These are phyloP conservation scores for Gnaphalium uliginosum DNA, from an alignment of 129 eudicot genomes.

Conservation along the genomic window DNA sequence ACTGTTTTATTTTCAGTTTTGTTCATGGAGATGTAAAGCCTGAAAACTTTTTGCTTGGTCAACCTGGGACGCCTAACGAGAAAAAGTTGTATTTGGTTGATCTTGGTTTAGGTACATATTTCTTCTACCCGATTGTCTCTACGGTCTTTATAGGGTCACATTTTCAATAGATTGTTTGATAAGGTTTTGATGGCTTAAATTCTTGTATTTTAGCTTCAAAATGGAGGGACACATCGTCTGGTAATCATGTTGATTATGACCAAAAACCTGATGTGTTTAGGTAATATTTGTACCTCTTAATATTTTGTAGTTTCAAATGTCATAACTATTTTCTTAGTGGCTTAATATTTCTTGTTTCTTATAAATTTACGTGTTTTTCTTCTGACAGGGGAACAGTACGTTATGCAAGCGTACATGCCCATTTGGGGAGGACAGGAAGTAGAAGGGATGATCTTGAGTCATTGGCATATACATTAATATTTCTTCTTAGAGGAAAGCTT, in stretches of 20 bases:
- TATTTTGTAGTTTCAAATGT: too few relatives aligned
- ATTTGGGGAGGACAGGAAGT: constrained; percentile 87
- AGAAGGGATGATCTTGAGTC: constrained; percentile 97
- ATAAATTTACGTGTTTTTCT: not conserved
- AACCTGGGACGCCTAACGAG: constrained; percentile 75
- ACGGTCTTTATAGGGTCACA: not conserved
- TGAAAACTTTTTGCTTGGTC: constrained; percentile 91
- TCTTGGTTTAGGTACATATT: constrained; percentile 74
- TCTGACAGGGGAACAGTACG: constrained; percentile 85
- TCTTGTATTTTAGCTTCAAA: constrained; percentile 57
- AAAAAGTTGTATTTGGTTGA: constrained; percentile 82
- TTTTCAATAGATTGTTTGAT: too few relatives aligned
- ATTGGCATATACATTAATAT: constrained; percentile 82
- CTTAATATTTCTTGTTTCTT: not conserved
- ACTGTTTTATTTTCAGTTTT: constrained; percentile 44
- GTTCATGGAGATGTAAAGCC: constrained; percentile 98
- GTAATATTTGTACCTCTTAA: constrained; percentile 27
- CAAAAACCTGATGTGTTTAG: constrained; percentile 93
- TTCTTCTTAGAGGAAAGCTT: constrained; percentile 76
- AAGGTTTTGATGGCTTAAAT: not conserved
- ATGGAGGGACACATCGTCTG: constrained; percentile 65
- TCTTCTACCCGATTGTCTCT: not conserved
- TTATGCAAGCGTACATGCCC: constrained; percentile 97
- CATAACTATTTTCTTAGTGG: too few relatives aligned
- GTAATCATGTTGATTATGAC: constrained; percentile 84